Evolutionary conservation across 2,329 filamentous ascomycete species (phyloP), one percentile per base, ranked within the genome.

Genomic region (Fonsecaea multimorphosa): DNA sequence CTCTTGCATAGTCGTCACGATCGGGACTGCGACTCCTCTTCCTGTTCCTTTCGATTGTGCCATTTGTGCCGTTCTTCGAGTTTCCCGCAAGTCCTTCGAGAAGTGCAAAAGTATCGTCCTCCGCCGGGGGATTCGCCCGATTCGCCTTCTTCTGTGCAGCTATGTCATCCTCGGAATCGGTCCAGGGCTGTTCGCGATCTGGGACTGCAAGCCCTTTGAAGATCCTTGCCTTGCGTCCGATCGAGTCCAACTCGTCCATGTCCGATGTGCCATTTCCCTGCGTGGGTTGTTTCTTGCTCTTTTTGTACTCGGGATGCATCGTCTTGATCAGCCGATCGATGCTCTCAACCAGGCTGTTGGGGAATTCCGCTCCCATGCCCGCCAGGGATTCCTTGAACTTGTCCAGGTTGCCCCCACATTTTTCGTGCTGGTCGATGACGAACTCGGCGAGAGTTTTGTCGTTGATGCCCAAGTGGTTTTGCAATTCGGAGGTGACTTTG

Each of bases 371-470:
- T 62, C 91, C 91, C 78, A 96, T 88, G 32, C 84, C 86, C 71
- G 89, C 86, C 71, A 98, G 84, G 75, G 87, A 87, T 71, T 83
- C 82, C 80, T 91, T 91, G 81, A 98, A 99, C 31, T 91, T 88
- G 59, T 84, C 78, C 63, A 91, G 83, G 31, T 85, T 85, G 32
- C 65, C 67, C 58, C 83, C 84, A 81, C 88, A 91, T 84, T 93
- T 87, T 76, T 90, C 80, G 73, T 96, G 92, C 76, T 97, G 91
- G 68, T 91, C 91, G 75, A 99, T 97, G 74, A 99, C 88, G 76
- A 97, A 99, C 79, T 99, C 95, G 72, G 95, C 93, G 29, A 99
- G 87, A 4, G 92, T 97, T 79, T 96, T 97, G 80, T 99, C 93
- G 76, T 87, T 91, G 73, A 97, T 88, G 63, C 93, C 92, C 66